A percentile compares a stretch with the other conserved stretches of the same genome.
These are phyloP conservation scores for Cryptosporidium ubiquitum DNA, from an alignment of 169 alveolate species.

Conservation along the genomic window DNA sequence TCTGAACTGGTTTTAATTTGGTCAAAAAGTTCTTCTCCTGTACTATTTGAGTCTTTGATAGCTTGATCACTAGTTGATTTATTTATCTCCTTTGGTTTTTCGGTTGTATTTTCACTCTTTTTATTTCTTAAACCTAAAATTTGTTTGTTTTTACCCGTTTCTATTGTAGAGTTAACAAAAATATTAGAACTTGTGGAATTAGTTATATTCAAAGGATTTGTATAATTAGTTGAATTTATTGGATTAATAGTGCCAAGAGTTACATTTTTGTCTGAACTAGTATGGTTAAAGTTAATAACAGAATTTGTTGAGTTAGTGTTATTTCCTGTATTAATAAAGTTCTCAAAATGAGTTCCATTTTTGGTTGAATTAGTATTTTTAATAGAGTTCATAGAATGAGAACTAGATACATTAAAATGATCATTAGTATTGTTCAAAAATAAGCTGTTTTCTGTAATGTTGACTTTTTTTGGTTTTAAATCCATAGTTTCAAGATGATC, in stretches of 20 bases:
- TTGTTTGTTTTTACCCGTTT: background rate
- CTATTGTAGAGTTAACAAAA: background rate
- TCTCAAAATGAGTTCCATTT: background rate
- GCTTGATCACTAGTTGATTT: background rate
- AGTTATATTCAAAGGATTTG: background rate
- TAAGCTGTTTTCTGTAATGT: background rate
- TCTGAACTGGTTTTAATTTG: background rate
- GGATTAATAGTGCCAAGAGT: background rate
- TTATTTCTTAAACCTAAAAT: background rate
- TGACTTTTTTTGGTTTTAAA: background rate
- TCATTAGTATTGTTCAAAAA: background rate
- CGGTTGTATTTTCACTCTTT: background rate
- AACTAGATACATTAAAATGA: background rate
- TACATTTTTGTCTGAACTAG: no score
- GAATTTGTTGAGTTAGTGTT: background rate
- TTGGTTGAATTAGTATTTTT: background rate
- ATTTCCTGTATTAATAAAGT: background rate
- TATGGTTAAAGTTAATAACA: background rate
- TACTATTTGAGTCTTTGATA: background rate
- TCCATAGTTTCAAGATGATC: background rate
- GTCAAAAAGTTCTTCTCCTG: no score
- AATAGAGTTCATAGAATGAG: background rate
- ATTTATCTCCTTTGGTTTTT: background rate
- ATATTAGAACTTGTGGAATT: background rate
- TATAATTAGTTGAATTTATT: background rate